Evolutionary conservation across 805 yeast genomes (phyloP).

Genomic region (Wickerhamiella qilinensis): DNA sequence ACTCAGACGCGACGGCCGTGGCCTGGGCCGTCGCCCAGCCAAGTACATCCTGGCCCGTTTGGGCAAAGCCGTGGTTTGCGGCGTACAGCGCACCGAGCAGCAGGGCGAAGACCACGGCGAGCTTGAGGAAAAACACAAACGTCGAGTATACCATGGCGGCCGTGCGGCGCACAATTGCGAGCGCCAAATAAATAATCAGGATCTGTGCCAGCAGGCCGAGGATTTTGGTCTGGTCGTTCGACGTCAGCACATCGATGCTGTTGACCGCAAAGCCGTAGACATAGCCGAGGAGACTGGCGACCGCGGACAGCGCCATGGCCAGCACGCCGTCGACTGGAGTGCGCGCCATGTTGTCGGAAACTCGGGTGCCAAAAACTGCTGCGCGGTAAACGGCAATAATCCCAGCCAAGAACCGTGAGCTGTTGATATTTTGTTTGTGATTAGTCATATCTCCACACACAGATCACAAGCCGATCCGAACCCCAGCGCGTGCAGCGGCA

Average conservation of each 20-base stretch:
- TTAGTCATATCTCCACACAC: too few species aligned
- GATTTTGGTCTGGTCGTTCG: neutral
- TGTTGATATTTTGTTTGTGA: too few species aligned
- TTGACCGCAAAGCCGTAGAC: neutral
- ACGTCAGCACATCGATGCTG: neutral
- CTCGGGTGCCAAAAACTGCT: too few species aligned
- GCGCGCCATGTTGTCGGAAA: neutral
- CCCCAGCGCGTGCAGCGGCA: too few species aligned
- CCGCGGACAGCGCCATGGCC: neutral
- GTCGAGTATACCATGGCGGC: constrained; percentile 13
- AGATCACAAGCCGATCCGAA: too few species aligned
- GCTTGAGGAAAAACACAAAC: constrained; percentile 9
- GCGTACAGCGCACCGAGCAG: constrained; percentile 7
- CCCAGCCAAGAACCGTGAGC: too few species aligned
- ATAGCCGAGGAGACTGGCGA: neutral
- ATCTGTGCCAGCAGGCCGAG: constrained; percentile 11
- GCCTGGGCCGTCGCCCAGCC: neutral
- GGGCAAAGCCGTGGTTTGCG: constrained; percentile 7
- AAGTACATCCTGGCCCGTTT: neutral
- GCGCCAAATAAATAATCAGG: constrained; percentile 13
- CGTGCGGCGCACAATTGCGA: constrained; percentile 13
- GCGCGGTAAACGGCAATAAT: too few species aligned
- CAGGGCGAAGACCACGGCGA: constrained; percentile 7
- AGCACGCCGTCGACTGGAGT: neutral
- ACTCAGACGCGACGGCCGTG: neutral